Evolutionary conservation across 306 rosid genomes (phyloP).

Genomic region (Dalbergia cochinchinensis): DNA sequence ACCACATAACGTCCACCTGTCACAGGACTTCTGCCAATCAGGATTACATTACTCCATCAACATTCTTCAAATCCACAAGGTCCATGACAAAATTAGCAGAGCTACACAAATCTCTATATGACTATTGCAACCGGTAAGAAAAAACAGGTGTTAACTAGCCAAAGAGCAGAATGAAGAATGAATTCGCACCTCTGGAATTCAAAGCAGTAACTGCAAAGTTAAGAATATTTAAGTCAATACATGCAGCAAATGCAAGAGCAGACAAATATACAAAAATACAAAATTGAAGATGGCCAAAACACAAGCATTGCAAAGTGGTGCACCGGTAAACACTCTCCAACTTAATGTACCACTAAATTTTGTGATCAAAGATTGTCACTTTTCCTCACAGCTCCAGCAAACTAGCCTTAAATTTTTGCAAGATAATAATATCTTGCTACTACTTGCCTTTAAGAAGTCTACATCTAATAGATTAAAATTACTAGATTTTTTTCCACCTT

Average conservation of each 20-base stretch:
- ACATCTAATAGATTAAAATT: constrained; percentile 3
- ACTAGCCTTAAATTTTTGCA: background rate
- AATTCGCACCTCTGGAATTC: constrained; percentile 27
- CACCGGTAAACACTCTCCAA: background rate
- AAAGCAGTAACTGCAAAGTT: constrained; percentile 17
- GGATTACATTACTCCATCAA: constrained; percentile 40
- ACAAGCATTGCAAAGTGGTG: constrained; percentile 13
- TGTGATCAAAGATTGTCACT: background rate
- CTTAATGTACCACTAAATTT: background rate
- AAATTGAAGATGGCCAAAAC: constrained; percentile 33
- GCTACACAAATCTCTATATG: constrained; percentile 34
- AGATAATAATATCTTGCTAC: background rate
- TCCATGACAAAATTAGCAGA: constrained; percentile 36
- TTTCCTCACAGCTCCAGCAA: constrained; percentile 8
- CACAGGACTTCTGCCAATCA: constrained; percentile 37
- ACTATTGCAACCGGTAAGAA: constrained; percentile 26
- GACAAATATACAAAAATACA: constrained; percentile 22
- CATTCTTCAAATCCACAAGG: constrained; percentile 37
- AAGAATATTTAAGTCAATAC: constrained; percentile 30
- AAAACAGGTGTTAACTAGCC: constrained; percentile 29
- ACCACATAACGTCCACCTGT: constrained; percentile 37
- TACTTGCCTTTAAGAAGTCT: constrained; percentile 6
- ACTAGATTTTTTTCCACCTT: background rate
- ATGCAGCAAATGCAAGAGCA: constrained; percentile 13
- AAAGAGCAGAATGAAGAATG: constrained; percentile 30